Percentiles rank a stretch among this genome's conserved stretches.
phyloP scores from a whole-genome alignment of 1,284 basidiomycete genomes.

The Ustilago bromivora region DNA sequence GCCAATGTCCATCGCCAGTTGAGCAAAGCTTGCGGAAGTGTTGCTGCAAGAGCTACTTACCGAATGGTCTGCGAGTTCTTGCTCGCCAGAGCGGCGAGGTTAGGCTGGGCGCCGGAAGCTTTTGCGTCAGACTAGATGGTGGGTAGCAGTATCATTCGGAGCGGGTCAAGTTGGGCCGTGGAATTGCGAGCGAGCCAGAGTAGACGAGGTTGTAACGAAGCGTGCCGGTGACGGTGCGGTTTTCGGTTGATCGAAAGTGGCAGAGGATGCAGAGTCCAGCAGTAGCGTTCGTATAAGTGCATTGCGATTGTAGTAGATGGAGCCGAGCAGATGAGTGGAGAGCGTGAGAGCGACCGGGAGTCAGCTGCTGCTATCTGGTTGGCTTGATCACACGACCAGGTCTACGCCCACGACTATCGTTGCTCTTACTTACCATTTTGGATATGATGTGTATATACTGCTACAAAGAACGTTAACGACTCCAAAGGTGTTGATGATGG shows the following conservation, averaged over 20 bases:
- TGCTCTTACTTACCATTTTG: slow-evolving; percentile 27
- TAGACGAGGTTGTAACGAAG: background rate
- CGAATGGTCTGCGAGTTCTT: slow-evolving; percentile 54
- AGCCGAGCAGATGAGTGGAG: background rate
- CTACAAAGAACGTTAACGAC: background rate
- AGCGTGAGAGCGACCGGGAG: background rate
- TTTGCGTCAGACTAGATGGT: slow-evolving; percentile 47
- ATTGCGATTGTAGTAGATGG: background rate
- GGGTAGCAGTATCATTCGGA: background rate
- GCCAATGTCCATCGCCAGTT: background rate
- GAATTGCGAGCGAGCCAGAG: background rate
- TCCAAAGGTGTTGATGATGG: background rate
- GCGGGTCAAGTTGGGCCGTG: background rate
- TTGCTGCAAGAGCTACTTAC: slow-evolving; percentile 15
- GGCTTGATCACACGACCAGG: slow-evolving; percentile 11
- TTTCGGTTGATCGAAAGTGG: background rate
- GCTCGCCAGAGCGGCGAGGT: slow-evolving; percentile 58
- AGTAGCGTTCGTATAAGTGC: background rate
- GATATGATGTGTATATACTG: background rate
- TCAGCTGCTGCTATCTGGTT: background rate
- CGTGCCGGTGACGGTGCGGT: background rate
- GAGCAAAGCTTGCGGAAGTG: background rate
- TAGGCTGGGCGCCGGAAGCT: slow-evolving; percentile 48
- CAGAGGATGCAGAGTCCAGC: background rate
- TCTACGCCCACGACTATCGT: background rate